Percentiles rank a stretch among this genome's conserved stretches.
phyloP scores from a whole-genome alignment of 768 basidiomycete species.

The Pulveroboletus ravenelii region DNA sequence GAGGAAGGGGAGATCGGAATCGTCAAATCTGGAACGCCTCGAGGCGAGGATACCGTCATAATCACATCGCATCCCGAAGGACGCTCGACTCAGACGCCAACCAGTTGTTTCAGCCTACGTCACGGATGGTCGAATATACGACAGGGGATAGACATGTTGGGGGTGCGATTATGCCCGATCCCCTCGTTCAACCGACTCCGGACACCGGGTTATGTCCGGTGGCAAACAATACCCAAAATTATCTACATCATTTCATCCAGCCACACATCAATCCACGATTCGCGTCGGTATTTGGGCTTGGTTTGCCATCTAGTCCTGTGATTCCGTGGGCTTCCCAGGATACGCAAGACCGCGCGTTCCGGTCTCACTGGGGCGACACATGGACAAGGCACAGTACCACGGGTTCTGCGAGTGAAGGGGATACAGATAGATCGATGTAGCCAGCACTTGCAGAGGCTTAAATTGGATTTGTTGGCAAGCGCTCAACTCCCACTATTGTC shows the following conservation, averaged over 20 bases:
- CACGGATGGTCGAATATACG: constrained; percentile 43
- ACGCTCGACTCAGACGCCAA: constrained; percentile 29
- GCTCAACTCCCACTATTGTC: background rate
- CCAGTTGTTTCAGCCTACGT: constrained; percentile 39
- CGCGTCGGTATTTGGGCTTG: constrained; percentile 58
- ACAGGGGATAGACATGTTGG: constrained; percentile 39
- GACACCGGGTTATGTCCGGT: constrained; percentile 18
- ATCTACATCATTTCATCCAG: constrained; percentile 44
- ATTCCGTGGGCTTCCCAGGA: constrained; percentile 18
- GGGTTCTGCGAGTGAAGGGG: constrained; percentile 21
- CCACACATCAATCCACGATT: constrained; percentile 85
- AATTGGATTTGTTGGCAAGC: constrained; percentile 19
- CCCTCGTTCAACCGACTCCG: constrained; percentile 6
- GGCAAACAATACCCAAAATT: constrained; percentile 9
- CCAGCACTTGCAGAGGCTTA: constrained; percentile 3
- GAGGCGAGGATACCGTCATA: constrained; percentile 14
- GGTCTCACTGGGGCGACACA: constrained; percentile 32
- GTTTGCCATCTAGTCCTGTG: constrained; percentile 27
- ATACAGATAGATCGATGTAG: constrained; percentile 28
- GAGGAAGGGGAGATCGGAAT: constrained; percentile 23
- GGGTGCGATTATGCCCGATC: constrained; percentile 19
- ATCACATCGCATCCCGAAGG: constrained; percentile 17
- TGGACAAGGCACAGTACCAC: constrained; percentile 35
- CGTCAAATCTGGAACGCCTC: constrained; percentile 15
- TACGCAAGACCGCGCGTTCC: constrained; percentile 8